A percentile compares a stretch with the other conserved stretches of the same genome.
Evolutionary conservation across 2,329 filamentous ascomycete genomes (phyloP).

Genomic region (Canariomyces notabilis): DNA sequence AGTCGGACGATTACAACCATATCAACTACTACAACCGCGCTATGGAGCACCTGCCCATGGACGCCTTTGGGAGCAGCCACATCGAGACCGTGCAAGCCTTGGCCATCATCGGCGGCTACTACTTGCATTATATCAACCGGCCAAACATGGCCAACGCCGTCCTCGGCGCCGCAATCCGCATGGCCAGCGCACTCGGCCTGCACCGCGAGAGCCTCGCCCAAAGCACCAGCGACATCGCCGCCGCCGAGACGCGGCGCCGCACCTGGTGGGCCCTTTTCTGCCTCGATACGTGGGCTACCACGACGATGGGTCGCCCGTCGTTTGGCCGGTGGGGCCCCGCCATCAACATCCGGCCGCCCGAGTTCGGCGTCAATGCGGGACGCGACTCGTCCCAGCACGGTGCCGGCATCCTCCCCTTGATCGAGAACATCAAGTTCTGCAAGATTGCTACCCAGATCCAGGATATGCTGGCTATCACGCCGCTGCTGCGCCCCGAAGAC

Average conservation of each 20-base stretch:
- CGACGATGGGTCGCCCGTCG: conserved; percentile 65
- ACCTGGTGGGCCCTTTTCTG: conserved; percentile 75
- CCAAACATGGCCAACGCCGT: conserved; percentile 73
- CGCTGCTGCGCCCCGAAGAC: conserved; percentile 62
- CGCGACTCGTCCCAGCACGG: conserved; percentile 54
- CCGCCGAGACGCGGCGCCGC: conserved; percentile 57
- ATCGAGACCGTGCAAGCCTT: conserved; percentile 70
- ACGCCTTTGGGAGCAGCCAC: conserved; percentile 63
- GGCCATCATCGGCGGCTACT: conserved; percentile 67
- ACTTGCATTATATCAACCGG: conserved; percentile 72
- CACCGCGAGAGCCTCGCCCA: conserved; percentile 56
- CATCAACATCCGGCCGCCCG: conserved; percentile 61
- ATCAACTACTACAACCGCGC: conserved; percentile 65
- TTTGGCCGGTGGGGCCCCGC: conserved; percentile 63
- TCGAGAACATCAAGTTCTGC: conserved; percentile 75
- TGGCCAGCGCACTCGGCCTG: conserved; percentile 68
- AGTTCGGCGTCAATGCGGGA: conserved; percentile 43
- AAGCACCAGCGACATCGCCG: conserved; percentile 43
- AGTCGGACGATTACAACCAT: conserved; percentile 60
- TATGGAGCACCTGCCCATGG: conserved; percentile 61
- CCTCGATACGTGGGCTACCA: conserved; percentile 68
- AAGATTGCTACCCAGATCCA: conserved; percentile 75
- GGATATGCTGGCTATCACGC: conserved; percentile 65
- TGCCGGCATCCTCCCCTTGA: conserved; percentile 63
- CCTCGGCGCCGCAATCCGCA: conserved; percentile 64